phyloP scores from a whole-genome alignment of 257 asterid species.

The Misopates orontium region DNA sequence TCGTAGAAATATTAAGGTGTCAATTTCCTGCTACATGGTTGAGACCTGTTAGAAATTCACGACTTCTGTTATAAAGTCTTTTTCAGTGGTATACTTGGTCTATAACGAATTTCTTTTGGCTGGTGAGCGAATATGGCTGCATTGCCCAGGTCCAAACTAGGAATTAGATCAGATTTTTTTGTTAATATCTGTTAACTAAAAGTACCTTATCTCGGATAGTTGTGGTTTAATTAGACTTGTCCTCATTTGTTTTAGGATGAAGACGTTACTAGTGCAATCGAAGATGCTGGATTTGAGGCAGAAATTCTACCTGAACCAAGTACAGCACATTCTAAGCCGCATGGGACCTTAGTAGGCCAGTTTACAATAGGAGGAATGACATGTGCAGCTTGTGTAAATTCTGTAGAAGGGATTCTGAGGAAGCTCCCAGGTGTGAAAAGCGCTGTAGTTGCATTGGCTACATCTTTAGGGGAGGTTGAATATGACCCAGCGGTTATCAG shows the following conservation, averaged over 20 bases:
- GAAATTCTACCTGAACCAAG: conserved; percentile 73
- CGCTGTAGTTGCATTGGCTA: conserved; percentile 90
- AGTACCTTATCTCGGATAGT: neutral
- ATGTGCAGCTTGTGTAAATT: conserved; percentile 96
- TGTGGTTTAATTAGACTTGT: conserved; percentile 25
- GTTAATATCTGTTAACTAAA: neutral
- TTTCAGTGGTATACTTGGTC: neutral
- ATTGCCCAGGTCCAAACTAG: too few relatives aligned
- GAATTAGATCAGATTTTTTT: too few relatives aligned
- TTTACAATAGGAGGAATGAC: conserved; percentile 98
- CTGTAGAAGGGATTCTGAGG: conserved; percentile 85
- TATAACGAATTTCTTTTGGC: too few relatives aligned
- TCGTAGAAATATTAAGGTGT: neutral
- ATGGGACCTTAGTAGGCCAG: conserved; percentile 72
- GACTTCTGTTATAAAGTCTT: neutral
- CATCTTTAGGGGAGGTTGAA: conserved; percentile 93
- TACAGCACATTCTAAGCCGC: conserved; percentile 45
- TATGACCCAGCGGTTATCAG: conserved; percentile 66
- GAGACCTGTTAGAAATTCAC: conserved; percentile 6
- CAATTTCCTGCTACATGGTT: neutral
- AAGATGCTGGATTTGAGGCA: conserved; percentile 99
- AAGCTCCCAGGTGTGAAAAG: conserved; percentile 74
- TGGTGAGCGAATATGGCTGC: too few relatives aligned
- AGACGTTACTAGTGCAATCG: conserved; percentile 83
- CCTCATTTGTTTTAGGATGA: conserved; percentile 60